These are phyloP conservation scores for Jamesozyma rosinii DNA, from an alignment of 805 yeast genomes.

Conservation along the genomic window DNA sequence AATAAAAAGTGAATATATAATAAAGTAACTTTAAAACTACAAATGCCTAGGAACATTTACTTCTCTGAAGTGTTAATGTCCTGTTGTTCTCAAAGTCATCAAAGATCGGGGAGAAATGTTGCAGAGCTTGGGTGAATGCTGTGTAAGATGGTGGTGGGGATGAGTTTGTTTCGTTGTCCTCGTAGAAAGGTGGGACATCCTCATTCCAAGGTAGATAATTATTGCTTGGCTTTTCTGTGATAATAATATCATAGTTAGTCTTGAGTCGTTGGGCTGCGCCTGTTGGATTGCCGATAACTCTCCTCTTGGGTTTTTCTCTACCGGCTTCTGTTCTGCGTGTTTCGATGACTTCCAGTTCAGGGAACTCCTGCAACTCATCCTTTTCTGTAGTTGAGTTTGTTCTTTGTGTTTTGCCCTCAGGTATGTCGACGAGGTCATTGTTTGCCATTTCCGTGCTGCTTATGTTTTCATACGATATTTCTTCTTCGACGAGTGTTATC, in stretches of 20 bases:
- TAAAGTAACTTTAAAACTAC: background rate
- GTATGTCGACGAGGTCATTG: background rate
- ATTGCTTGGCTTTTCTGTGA: background rate
- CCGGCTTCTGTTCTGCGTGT: background rate
- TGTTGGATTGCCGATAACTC: constrained; percentile 1
- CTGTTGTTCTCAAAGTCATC: background rate
- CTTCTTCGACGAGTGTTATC: constrained; percentile 3
- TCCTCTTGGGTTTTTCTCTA: background rate
- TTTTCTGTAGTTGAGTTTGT: background rate
- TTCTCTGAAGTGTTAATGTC: background rate
- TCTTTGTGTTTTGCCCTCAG: background rate
- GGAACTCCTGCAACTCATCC: background rate
- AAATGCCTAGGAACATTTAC: background rate
- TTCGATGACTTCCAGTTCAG: background rate
- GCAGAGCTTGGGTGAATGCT: background rate
- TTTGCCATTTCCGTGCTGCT: background rate
- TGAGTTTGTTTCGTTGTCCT: background rate
- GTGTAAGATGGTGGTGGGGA: constrained; percentile 2
- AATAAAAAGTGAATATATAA: background rate
- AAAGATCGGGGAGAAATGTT: background rate
- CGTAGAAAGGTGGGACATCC: constrained; percentile 4
- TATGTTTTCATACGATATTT: background rate
- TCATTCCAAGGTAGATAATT: constrained; percentile 1
- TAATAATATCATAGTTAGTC: background rate
- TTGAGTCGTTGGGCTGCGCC: constrained; percentile 2